Evolutionary conservation across 1,139 yeast genomes (phyloP), one percentile per base, ranked within the genome.

Genomic region (Lodderomyces parapsilosis): DNA sequence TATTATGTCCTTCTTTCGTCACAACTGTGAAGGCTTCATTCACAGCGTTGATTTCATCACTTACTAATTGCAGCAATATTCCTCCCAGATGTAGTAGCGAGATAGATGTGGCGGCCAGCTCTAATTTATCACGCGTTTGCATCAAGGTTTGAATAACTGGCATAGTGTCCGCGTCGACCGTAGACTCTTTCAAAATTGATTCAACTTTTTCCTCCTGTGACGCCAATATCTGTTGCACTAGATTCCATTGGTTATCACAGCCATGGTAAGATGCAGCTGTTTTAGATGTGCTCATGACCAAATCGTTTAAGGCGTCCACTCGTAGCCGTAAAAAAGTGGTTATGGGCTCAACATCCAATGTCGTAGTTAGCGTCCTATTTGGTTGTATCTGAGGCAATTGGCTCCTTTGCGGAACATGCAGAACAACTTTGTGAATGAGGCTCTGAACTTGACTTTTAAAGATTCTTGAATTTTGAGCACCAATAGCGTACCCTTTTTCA

Each of bases 311-410:
- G 0, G 69, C 74, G 23, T 60, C 63, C 5, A 55, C 52, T 43
- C 63, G 66, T 36, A 57, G 62, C 25, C 60, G 57, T 18, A 73
- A 46, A 22, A 65, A 58, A 2, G 57, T 52, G 6, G 61, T 41
- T 1, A 71, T 59, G 1, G 75, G 75, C n/a, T 55, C 63, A 6
- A 69, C 43, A 48, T 71, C 69, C 13, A 69, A 48, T 48, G 66
- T 30, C 9, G 19, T 68, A 13, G 60, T 57, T 0, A 50, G 49
- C 8, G 71, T 59, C 2, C 72, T 66, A 48, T 73, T 72, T 20
- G 58, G 42, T 9, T 47, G 45, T 1, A 47, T 49, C 25, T 44
- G 15, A 14, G 43, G 35, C 10, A 41, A 33, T 11, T 50, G 49
- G 9, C 19, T 30, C 9, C 10, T 15, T 17, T 5, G 14, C 9